phyloP scores from a whole-genome alignment of 352 stramenopile genomes.

The Phytophthora tubulina region DNA sequence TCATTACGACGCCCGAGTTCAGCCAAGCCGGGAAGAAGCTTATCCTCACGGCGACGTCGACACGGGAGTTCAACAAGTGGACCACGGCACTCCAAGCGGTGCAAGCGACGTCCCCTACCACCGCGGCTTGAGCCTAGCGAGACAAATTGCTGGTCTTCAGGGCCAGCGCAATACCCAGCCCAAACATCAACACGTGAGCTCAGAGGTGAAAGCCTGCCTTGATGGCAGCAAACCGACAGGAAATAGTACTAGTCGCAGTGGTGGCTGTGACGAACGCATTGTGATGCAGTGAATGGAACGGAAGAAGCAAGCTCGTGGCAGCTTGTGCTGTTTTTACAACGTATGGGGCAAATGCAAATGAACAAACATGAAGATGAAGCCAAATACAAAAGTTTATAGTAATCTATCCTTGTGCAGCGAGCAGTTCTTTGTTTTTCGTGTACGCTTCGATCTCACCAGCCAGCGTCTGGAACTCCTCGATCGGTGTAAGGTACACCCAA shows the following conservation, averaged over 20 bases:
- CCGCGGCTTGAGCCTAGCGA: slow-evolving; percentile 50
- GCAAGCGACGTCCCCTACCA: slow-evolving; percentile 43
- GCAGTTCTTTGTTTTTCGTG: slow-evolving; percentile 26
- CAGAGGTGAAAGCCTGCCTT: slow-evolving; percentile 20
- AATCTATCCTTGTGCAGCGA: slow-evolving; percentile 25
- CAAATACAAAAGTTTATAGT: slow-evolving; percentile 45
- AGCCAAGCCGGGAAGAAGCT: slow-evolving; percentile 81
- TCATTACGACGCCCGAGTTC: slow-evolving; percentile 83
- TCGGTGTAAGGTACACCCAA: slow-evolving; percentile 50
- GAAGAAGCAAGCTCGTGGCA: slow-evolving; percentile 18
- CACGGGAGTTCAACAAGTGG: slow-evolving; percentile 90
- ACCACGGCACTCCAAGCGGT: slow-evolving; percentile 69
- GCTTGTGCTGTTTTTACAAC: slow-evolving; percentile 44
- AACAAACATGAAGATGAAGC: slow-evolving; percentile 36
- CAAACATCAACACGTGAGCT: slow-evolving; percentile 9
- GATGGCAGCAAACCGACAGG: slow-evolving; percentile 35
- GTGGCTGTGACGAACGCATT: slow-evolving; percentile 22
- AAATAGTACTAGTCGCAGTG: slow-evolving; percentile 37
- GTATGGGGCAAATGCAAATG: slow-evolving; percentile 31
- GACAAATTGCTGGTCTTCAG: slow-evolving; percentile 2
- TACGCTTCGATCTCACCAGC: slow-evolving; percentile 37
- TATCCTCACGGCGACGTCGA: slow-evolving; percentile 75
- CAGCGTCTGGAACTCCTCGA: slow-evolving; percentile 34
- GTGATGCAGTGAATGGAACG: slow-evolving; percentile 37
- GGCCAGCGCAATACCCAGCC: slow-evolving; percentile 17